phyloP scores from a whole-genome alignment of 1,284 basidiomycete species.

The Earliella scabrosa region DNA sequence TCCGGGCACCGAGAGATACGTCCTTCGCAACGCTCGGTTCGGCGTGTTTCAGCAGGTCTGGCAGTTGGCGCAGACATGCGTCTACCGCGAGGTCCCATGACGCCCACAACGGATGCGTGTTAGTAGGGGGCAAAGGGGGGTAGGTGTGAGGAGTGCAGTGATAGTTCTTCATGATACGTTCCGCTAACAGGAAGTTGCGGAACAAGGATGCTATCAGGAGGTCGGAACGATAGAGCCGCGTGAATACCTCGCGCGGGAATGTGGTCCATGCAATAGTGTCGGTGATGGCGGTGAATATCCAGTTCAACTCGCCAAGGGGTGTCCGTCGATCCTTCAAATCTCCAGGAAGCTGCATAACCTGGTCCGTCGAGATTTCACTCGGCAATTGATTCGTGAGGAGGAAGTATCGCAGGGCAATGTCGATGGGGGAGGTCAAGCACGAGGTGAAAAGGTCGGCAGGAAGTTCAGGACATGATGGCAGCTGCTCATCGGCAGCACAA shows the following conservation, averaged over 20 bases:
- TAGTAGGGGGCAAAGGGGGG: slow-evolving; percentile 91
- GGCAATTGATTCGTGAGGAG: slow-evolving; percentile 89
- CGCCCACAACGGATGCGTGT: slow-evolving; percentile 95
- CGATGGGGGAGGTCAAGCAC: slow-evolving; percentile 97
- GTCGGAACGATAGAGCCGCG: slow-evolving; percentile 93
- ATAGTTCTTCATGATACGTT: slow-evolving; percentile 98
- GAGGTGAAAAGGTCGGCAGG: slow-evolving; percentile 98
- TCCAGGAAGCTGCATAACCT: slow-evolving; percentile 95
- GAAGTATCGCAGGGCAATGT: slow-evolving; percentile 95
- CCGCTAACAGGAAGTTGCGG: slow-evolving; percentile 95
- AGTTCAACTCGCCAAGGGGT: slow-evolving; percentile 96
- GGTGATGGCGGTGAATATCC: slow-evolving; percentile 99
- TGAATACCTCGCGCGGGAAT: slow-evolving; percentile 93
- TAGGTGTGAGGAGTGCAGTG: slow-evolving; percentile 96
- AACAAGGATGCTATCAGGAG: slow-evolving; percentile 96
- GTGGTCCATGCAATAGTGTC: slow-evolving; percentile 99
- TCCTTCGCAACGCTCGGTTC: slow-evolving; percentile 40
- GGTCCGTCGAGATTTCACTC: slow-evolving; percentile 80
- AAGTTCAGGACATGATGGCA: slow-evolving; percentile 95
- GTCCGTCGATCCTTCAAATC: slow-evolving; percentile 96
- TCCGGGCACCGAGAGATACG: slow-evolving; percentile 35
- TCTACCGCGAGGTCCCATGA: slow-evolving; percentile 99
- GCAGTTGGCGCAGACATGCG: slow-evolving; percentile 92
- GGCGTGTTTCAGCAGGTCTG: slow-evolving; percentile 78
- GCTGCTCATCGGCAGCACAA: slow-evolving; percentile 88